Conservation (phyloP, 805 yeast species). For the Lipomyces mesembrius region DNA sequence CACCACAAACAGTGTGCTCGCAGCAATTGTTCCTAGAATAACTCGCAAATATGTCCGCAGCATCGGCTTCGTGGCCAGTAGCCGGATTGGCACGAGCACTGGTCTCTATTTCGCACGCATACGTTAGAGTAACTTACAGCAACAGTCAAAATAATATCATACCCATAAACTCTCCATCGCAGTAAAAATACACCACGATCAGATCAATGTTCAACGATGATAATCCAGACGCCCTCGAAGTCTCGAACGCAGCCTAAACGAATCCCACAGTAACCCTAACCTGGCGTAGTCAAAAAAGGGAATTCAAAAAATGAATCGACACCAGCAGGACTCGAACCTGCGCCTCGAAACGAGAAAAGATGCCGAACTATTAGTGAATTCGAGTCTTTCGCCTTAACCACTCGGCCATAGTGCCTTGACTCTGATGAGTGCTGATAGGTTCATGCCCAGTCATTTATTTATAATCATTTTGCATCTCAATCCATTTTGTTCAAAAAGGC, state of each 20-base stretch:
- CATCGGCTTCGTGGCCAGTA: slow-evolving; percentile 24
- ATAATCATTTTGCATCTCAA: no score
- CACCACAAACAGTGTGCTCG: slow-evolving; percentile 8
- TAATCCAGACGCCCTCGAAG: background rate
- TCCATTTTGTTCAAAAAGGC: no score
- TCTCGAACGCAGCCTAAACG: background rate
- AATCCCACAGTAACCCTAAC: background rate
- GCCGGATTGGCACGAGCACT: slow-evolving; percentile 9
- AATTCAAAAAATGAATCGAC: slow-evolving; percentile 32
- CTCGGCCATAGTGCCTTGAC: slow-evolving; percentile 41
- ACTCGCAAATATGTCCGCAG: slow-evolving; percentile 28
- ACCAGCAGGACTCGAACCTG: slow-evolving; percentile 43
- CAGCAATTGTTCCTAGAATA: slow-evolving; percentile 16
- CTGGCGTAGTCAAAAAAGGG: background rate
- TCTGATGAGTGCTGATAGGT: background rate
- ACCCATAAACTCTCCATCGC: slow-evolving; percentile 2
- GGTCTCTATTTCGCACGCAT: background rate
- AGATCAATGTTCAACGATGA: background rate
- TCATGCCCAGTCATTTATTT: background rate
- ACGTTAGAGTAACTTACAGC: background rate
- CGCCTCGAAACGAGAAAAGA: slow-evolving; percentile 43
- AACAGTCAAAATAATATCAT: background rate
- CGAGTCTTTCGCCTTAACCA: slow-evolving; percentile 43
- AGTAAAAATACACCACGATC: background rate
- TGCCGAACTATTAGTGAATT: slow-evolving; percentile 27